phyloP scores from a whole-genome alignment of 1,139 yeast genomes.

The Tardiomyces blankii region DNA sequence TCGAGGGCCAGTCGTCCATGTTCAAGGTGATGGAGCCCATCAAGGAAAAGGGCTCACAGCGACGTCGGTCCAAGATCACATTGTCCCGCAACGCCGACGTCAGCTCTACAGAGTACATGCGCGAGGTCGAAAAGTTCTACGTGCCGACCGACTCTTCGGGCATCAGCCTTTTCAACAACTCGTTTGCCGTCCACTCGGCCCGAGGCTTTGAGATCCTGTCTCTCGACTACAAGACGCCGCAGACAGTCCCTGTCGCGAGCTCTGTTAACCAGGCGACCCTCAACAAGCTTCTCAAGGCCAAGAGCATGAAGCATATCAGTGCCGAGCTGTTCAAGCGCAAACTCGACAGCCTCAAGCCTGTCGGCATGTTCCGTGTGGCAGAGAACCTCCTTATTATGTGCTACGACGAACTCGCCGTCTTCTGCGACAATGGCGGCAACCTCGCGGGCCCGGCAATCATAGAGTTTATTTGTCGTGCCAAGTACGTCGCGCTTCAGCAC shows the following conservation, averaged over 20 bases:
- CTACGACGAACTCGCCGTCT: conserved; percentile 64
- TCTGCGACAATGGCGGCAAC: conserved; percentile 56
- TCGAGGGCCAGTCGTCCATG: conserved; percentile 18
- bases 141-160: conserved; percentile 24
- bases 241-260: conserved; percentile 42
- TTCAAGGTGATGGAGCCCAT: conserved; percentile 33
- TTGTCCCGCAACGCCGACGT: conserved; percentile 13
- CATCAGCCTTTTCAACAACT: conserved; percentile 30
- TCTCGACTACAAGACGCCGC: conserved; percentile 45
- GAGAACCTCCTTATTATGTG: conserved; percentile 51
- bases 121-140: conserved; percentile 25
- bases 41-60: conserved; percentile 34
- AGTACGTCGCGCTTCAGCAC: conserved; percentile 41
- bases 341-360: conserved; percentile 31
- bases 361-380: conserved; percentile 51
- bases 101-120: conserved; percentile 26
- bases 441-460: conserved; percentile 46
- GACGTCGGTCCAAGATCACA: conserved; percentile 20
- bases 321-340: neutral
- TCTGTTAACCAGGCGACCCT: conserved; percentile 10
- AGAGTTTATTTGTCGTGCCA: conserved; percentile 53
- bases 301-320: neutral
- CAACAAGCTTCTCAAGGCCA: neutral
- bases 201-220: conserved; percentile 62
- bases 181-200: conserved; percentile 51